Conservation (phyloP, 495 filamentous ascomycete genomes). For the Lentithecium fluviatile region DNA sequence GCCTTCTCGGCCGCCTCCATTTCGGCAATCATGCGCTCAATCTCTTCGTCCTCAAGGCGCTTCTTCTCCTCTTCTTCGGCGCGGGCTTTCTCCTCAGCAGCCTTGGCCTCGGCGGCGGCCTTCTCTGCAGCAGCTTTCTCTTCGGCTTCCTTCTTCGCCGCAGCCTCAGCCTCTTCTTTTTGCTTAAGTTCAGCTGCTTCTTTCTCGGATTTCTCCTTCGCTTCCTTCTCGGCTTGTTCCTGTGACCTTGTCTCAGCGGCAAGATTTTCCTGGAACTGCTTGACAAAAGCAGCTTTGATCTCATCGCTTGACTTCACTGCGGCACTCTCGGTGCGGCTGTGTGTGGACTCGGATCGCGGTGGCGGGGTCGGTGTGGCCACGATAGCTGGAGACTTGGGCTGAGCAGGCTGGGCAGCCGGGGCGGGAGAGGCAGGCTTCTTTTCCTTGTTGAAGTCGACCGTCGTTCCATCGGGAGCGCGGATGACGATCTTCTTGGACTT, state of each 20-base stretch:
- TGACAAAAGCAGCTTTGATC: conserved; percentile 56
- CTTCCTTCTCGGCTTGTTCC: conserved; percentile 44
- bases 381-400: conserved; percentile 53
- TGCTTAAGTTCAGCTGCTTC: conserved; percentile 46
- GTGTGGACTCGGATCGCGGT: conserved; percentile 55
- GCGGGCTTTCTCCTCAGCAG: conserved; percentile 34
- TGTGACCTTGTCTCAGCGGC: conserved; percentile 53
- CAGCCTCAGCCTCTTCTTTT: conserved; percentile 53
- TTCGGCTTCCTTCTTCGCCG: conserved; percentile 36
- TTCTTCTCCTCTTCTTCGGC: conserved; percentile 25
- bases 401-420: conserved; percentile 11
- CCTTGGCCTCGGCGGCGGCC: conserved; percentile 34
- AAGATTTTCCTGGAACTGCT: conserved; percentile 60
- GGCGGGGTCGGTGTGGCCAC: conserved; percentile 62
- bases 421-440: conserved; percentile 53
- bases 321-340: conserved; percentile 60
- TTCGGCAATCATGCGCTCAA: conserved; percentile 46
- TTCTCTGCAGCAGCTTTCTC: conserved; percentile 49
- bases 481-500: conserved; percentile 72
- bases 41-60: conserved; percentile 41
- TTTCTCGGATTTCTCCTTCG: conserved; percentile 51
- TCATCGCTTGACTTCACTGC: conserved; percentile 66
- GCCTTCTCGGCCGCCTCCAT: conserved; percentile 43
- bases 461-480: conserved; percentile 73
- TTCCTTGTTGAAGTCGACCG: conserved; percentile 57